Evolutionary conservation across 768 basidiomycete species (phyloP).

Genomic region (Trametes punicea): DNA sequence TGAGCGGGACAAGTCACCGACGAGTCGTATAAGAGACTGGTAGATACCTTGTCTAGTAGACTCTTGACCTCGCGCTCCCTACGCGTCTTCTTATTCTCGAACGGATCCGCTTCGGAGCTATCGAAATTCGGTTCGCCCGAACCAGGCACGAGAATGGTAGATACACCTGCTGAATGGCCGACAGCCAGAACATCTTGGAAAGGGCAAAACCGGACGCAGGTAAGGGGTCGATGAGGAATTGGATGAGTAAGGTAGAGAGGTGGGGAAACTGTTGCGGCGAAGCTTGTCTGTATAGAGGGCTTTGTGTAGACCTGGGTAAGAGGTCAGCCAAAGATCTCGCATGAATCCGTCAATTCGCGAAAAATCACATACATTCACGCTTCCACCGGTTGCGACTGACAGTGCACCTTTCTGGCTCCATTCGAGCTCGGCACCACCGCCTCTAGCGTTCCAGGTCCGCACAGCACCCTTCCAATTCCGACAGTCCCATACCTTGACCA

Average conservation of each 20-base stretch:
- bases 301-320: constrained; percentile 63
- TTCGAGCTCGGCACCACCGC: constrained; percentile 64
- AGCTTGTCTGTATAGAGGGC: constrained; percentile 58
- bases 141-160: constrained; percentile 86
- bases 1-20: not conserved
- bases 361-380: constrained; percentile 64
- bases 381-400: constrained; percentile 78
- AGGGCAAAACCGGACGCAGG: constrained; percentile 78
- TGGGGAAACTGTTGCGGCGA: constrained; percentile 49
- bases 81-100: constrained; percentile 76
- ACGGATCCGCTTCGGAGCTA: constrained; percentile 90
- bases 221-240: constrained; percentile 74
- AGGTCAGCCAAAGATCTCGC: constrained; percentile 5
- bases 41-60: constrained; percentile 74
- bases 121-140: constrained; percentile 95
- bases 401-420: constrained; percentile 88
- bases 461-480: constrained; percentile 92
- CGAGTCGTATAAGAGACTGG: not conserved
- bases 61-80: constrained; percentile 89
- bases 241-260: constrained; percentile 89
- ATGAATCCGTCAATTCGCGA: not conserved
- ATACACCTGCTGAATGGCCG: constrained; percentile 75
- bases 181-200: constrained; percentile 84
- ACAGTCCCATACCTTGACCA: constrained; percentile 95
- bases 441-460: constrained; percentile 71